Evolutionary conservation across 139 green algal species (phyloP).

Genomic region (Chlorella sorokiniana): DNA sequence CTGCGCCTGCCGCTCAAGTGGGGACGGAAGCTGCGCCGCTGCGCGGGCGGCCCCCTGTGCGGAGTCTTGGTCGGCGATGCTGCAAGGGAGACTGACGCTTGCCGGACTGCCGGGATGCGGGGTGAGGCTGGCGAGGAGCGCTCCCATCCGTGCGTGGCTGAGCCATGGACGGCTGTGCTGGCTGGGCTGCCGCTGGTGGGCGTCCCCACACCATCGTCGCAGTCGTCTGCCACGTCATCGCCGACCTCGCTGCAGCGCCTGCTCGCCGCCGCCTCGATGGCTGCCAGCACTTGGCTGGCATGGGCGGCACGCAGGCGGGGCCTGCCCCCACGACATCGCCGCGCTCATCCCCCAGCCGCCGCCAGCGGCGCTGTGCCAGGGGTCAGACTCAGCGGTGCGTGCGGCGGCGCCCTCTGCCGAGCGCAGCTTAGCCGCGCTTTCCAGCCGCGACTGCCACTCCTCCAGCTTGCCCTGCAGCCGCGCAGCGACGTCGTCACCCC

Average conservation of each 20-base stretch:
- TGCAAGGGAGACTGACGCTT: neutral
- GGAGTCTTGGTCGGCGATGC: neutral
- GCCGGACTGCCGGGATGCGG: neutral
- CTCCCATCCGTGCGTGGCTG: no score
- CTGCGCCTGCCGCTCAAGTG: neutral
- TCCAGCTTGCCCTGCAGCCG: constrained; percentile 1
- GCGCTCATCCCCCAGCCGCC: neutral
- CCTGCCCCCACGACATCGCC: neutral
- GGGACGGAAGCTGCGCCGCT: neutral
- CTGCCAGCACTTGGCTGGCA: constrained; percentile 1
- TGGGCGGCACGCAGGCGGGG: neutral
- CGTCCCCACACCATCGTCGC: neutral
- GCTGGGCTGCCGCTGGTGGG: neutral
- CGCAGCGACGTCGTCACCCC: neutral
- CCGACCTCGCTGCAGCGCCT: neutral
- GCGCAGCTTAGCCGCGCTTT: constrained; percentile 17
- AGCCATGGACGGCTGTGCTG: neutral
- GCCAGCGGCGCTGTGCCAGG: neutral
- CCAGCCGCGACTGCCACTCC: constrained; percentile 3
- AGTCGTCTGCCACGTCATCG: neutral
- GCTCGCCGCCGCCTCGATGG: constrained; percentile 13
- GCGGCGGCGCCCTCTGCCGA: neutral
- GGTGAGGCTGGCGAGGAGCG: neutral
- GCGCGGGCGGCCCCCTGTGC: neutral
- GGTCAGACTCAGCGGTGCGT: neutral